Evolutionary conservation across 805 yeast species (phyloP).

Genomic region (Kodamaea nitidulidarum): DNA sequence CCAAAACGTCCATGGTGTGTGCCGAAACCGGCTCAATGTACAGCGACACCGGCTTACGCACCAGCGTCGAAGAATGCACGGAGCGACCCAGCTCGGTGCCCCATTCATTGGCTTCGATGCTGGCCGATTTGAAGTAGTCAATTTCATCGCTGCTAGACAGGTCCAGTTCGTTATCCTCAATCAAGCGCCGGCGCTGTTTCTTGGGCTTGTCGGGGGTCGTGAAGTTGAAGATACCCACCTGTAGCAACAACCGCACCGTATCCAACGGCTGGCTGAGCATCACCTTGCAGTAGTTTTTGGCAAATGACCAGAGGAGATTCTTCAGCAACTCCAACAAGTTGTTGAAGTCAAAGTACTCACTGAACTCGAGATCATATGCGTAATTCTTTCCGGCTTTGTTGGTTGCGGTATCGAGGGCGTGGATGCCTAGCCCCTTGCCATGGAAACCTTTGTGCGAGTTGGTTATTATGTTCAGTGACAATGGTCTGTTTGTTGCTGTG

Average conservation of each 20-base stretch:
- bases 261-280: slow-evolving; percentile 86
- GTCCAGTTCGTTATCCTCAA: slow-evolving; percentile 12
- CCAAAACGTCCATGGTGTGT: slow-evolving; percentile 63
- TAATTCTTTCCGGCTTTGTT: slow-evolving; percentile 31
- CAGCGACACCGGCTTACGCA: background rate
- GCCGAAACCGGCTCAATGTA: slow-evolving; percentile 52
- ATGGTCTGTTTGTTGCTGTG: slow-evolving; percentile 36
- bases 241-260: slow-evolving; percentile 70
- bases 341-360: slow-evolving; percentile 58
- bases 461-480: slow-evolving; percentile 23
- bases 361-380: slow-evolving; percentile 57
- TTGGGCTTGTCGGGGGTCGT: slow-evolving; percentile 4
- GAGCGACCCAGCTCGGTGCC: slow-evolving; percentile 1
- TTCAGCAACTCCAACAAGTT: slow-evolving; percentile 55
- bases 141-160: slow-evolving; percentile 24
- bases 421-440: slow-evolving; percentile 17
- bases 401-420: slow-evolving; percentile 9
- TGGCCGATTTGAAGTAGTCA: slow-evolving; percentile 31
- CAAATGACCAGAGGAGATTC: slow-evolving; percentile 56
- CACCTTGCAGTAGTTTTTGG: slow-evolving; percentile 65
- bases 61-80: background rate
- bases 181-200: slow-evolving; percentile 7
- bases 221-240: slow-evolving; percentile 63
- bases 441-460: slow-evolving; percentile 11
- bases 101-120: slow-evolving; percentile 11